phyloP scores from a whole-genome alignment of 179 eudicot genomes.

The Drosera spatulata region DNA sequence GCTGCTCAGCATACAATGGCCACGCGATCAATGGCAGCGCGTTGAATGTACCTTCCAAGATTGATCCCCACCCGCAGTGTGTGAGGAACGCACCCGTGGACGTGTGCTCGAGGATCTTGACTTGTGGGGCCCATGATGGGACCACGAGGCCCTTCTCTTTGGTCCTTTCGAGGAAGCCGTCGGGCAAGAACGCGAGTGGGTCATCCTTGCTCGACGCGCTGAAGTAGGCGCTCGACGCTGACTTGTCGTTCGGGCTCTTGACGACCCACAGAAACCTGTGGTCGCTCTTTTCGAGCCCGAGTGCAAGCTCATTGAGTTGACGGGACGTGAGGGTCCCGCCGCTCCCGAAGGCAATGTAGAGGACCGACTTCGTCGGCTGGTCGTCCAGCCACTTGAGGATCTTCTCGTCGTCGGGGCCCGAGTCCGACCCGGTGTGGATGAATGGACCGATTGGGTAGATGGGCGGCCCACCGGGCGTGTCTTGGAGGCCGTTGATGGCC shows the following conservation, averaged over 20 bases:
- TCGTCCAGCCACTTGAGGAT: constrained; percentile 39
- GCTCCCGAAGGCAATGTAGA: constrained; percentile 48
- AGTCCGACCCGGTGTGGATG: constrained; percentile 15
- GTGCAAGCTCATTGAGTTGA: constrained; percentile 39
- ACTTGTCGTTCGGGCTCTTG: constrained; percentile 11
- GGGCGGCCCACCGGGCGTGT: constrained; percentile 29
- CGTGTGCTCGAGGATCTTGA: constrained; percentile 21
- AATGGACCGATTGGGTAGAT: constrained; percentile 68
- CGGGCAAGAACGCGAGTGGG: constrained; percentile 34
- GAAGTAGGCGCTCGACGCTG: constrained; percentile 11
- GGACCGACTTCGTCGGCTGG: constrained; percentile 42
- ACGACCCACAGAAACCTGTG: constrained; percentile 12
- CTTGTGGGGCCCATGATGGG: constrained; percentile 47
- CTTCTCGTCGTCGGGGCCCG: background rate
- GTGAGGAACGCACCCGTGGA: constrained; percentile 35
- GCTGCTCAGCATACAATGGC: constrained; percentile 79
- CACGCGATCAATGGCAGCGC: constrained; percentile 72
- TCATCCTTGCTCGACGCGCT: constrained; percentile 7
- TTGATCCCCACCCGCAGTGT: constrained; percentile 27
- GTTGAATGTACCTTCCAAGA: constrained; percentile 25
- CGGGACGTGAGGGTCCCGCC: constrained; percentile 43
- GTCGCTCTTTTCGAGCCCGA: constrained; percentile 51
- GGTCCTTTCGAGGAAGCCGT: constrained; percentile 47
- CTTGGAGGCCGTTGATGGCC: constrained; percentile 7
- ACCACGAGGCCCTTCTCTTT: constrained; percentile 32